Percentiles rank a stretch among this genome's conserved stretches.
Conservation (phyloP, 2,329 filamentous ascomycete species). For the Fusarium piperis region DNA sequence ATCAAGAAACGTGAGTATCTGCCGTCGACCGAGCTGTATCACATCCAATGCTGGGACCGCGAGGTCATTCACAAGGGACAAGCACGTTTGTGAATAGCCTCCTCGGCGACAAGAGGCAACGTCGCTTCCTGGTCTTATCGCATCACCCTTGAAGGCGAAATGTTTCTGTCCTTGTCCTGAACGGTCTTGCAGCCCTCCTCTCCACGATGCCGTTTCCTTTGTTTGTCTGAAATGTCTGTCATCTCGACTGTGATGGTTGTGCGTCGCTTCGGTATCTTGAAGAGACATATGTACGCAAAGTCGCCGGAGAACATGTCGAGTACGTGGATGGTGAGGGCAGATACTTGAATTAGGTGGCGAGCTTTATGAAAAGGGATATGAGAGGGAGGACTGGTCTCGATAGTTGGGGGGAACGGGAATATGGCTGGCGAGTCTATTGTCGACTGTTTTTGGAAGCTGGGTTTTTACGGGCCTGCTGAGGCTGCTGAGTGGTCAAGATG, state of each 20-base stretch:
- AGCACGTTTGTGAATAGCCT: neutral
- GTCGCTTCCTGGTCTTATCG: neutral
- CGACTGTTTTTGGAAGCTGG: conserved; percentile 22
- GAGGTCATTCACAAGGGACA: neutral
- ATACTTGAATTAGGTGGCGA: neutral
- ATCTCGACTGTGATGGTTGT: conserved; percentile 27
- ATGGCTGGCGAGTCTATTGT: conserved; percentile 28
- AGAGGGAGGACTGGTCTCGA: neutral
- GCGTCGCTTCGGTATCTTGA: neutral
- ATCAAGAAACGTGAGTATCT: neutral
- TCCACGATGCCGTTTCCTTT: neutral
- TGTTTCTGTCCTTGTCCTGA: neutral
- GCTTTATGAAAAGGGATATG: neutral
- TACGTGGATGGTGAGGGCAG: neutral
- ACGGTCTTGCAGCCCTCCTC: neutral
- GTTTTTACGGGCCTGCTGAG: neutral
- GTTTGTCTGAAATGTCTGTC: conserved; percentile 1
- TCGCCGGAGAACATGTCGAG: conserved; percentile 44
- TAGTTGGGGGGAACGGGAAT: neutral
- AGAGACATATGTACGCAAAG: conserved; percentile 37
- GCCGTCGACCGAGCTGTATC: neutral
- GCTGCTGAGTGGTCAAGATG: neutral
- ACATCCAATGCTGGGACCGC: neutral
- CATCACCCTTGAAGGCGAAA: neutral
- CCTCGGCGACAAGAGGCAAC: neutral